Conservation (phyloP, 192 early-diverging fungal genomes). For the Thamnidium elegans region DNA sequence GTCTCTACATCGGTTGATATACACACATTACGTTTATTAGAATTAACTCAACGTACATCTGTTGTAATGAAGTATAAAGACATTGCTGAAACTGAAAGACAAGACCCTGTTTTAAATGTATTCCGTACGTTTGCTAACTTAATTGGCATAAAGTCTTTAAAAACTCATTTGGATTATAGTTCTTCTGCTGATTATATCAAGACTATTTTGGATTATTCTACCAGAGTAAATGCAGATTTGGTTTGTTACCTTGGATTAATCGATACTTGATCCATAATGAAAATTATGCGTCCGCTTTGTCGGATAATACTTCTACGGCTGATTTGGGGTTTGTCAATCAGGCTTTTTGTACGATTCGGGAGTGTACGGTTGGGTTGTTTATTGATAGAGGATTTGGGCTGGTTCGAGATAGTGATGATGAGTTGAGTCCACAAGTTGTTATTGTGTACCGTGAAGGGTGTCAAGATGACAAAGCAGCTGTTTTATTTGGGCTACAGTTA, state of each 20-base stretch:
- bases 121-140: constrained; percentile 81
- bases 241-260: constrained; percentile 71
- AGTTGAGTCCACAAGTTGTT: constrained; percentile 52
- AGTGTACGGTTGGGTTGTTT: constrained; percentile 56
- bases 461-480: constrained; percentile 68
- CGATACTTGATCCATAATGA: constrained; percentile 10
- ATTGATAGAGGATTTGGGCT: constrained; percentile 71
- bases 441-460: constrained; percentile 69
- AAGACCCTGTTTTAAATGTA: constrained; percentile 80
- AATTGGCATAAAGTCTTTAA: constrained; percentile 56
- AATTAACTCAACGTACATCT: constrained; percentile 77
- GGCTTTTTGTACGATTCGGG: constrained; percentile 22
- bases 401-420: constrained; percentile 43
- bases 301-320: neutral
- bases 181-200: constrained; percentile 66
- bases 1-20: constrained; percentile 20
- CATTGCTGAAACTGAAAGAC: constrained; percentile 51
- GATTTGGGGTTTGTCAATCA: constrained; percentile 18
- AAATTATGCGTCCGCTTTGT: neutral
- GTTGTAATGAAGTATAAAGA: constrained; percentile 76
- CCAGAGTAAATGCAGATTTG: constrained; percentile 53
- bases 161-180: constrained; percentile 60
- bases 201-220: constrained; percentile 56
- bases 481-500: constrained; percentile 54
- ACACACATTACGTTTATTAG: constrained; percentile 71